phyloP scores from a whole-genome alignment of 1,284 basidiomycete species.

The Somion occarium region DNA sequence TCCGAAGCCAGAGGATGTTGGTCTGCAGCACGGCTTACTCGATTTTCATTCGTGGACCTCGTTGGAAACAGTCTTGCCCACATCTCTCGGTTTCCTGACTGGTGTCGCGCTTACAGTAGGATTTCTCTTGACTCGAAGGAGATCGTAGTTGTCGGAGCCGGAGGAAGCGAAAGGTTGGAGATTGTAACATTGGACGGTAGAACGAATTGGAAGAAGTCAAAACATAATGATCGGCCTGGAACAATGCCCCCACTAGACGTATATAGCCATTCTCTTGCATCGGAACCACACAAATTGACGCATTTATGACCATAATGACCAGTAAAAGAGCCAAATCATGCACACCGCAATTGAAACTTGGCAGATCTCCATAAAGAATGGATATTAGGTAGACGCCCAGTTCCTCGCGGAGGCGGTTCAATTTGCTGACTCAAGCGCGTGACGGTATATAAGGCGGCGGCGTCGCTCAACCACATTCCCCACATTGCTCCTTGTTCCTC shows the following conservation, averaged over 20 bases:
- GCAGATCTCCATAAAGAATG: too few species aligned
- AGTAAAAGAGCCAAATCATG: background rate
- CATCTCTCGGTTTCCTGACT: slow-evolving; percentile 29
- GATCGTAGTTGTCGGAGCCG: background rate
- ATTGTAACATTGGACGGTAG: too few species aligned
- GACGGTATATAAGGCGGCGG: slow-evolving; percentile 12
- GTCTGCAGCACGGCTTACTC: slow-evolving; percentile 18
- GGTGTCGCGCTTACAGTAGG: slow-evolving; percentile 27
- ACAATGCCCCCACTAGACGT: too few species aligned
- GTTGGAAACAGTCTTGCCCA: slow-evolving; percentile 18
- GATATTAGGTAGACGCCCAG: background rate
- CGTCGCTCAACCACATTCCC: slow-evolving; percentile 6
- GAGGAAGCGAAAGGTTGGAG: background rate
- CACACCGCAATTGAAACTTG: slow-evolving; percentile 1
- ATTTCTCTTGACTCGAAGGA: slow-evolving; percentile 10
- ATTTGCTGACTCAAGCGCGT: slow-evolving; percentile 14
- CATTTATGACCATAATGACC: background rate
- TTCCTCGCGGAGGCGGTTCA: slow-evolving; percentile 12
- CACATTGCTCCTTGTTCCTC: slow-evolving; percentile 9
- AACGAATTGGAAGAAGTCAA: background rate
- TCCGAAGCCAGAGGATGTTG: slow-evolving; percentile 44
- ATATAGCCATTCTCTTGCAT: too few species aligned
- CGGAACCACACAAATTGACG: background rate
- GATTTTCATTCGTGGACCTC: background rate
- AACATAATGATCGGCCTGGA: background rate